phyloP scores from a whole-genome alignment of 352 stramenopile species.

The Phytophthora pluvialis region DNA sequence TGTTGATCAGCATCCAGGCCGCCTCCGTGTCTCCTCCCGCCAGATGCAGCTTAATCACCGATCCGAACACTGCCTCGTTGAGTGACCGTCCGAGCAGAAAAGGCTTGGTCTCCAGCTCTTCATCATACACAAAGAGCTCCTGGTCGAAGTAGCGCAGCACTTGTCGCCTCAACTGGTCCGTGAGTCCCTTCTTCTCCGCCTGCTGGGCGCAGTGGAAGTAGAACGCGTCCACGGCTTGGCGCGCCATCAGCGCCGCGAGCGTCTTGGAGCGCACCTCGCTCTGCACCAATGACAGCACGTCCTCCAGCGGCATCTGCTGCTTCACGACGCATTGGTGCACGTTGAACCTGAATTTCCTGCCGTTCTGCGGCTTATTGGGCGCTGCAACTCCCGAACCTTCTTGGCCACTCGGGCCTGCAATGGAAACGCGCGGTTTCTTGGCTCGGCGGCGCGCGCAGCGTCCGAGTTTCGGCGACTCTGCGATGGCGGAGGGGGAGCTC shows the following conservation, averaged over 20 bases:
- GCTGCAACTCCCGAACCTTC: not conserved
- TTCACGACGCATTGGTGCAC: conserved; percentile 58
- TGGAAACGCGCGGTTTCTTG: conserved; percentile 15
- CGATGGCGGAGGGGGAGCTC: not conserved
- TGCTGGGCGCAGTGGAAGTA: conserved; percentile 79
- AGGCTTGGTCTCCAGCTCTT: conserved; percentile 15
- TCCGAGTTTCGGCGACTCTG: conserved; percentile 17
- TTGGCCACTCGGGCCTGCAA: not conserved
- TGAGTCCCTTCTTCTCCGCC: conserved; percentile 35
- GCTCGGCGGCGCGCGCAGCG: conserved; percentile 17
- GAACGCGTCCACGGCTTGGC: conserved; percentile 72
- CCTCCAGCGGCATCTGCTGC: conserved; percentile 52
- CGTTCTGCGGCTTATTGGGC: conserved; percentile 2
- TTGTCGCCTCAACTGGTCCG: conserved; percentile 34
- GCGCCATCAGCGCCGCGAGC: conserved; percentile 30
- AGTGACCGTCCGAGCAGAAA: conserved; percentile 60
- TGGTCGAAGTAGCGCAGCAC: conserved; percentile 63
- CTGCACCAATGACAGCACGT: conserved; percentile 60
- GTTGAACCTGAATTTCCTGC: conserved; percentile 32
- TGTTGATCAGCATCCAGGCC: conserved; percentile 59
- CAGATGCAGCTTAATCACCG: conserved; percentile 68
- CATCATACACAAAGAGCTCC: conserved; percentile 41
- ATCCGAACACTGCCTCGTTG: conserved; percentile 69
- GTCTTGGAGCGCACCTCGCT: conserved; percentile 44
- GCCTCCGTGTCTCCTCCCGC: conserved; percentile 39